These are phyloP conservation scores for Paecilomyces fulvus DNA, from an alignment of 2,329 filamentous ascomycete species.

Conservation along the genomic window DNA sequence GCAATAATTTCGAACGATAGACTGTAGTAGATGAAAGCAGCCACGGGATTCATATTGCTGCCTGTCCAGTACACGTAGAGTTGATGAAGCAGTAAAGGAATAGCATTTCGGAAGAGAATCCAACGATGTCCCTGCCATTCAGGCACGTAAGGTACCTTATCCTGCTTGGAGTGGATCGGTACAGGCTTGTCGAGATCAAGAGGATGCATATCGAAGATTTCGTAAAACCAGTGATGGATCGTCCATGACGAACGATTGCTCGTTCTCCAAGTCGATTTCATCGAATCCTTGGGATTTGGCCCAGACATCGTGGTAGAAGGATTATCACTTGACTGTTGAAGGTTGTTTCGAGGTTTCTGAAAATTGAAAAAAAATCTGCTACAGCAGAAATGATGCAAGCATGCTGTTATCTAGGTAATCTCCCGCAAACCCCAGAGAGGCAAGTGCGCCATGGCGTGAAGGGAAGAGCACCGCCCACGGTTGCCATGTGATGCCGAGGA, in stretches of 20 bases:
- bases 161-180: slow-evolving; percentile 29
- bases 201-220: slow-evolving; percentile 15
- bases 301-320: neutral
- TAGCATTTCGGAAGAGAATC: slow-evolving; percentile 26
- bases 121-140: slow-evolving; percentile 25
- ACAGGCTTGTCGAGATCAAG: slow-evolving; percentile 15
- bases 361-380: too few relatives aligned
- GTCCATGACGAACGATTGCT: slow-evolving; percentile 17
- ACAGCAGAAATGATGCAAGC: too few relatives aligned
- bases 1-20: slow-evolving; percentile 28
- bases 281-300: slow-evolving; percentile 20
- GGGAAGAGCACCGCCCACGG: too few relatives aligned
- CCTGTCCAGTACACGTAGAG: slow-evolving; percentile 19
- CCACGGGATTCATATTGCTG: slow-evolving; percentile 17
- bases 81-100: slow-evolving; percentile 29
- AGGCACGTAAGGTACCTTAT: slow-evolving; percentile 29
- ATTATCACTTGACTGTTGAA: neutral
- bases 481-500: too few relatives aligned
- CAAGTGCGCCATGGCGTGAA: too few relatives aligned
- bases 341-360: too few relatives aligned
- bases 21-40: slow-evolving; percentile 26
- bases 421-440: too few relatives aligned
- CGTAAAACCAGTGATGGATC: slow-evolving; percentile 18
- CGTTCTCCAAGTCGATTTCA: slow-evolving; percentile 28
- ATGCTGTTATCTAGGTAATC: too few relatives aligned